Evolutionary conservation across 768 basidiomycete species (phyloP), one percentile per base, ranked within the genome.

Genomic region (Trametes cubensis): DNA sequence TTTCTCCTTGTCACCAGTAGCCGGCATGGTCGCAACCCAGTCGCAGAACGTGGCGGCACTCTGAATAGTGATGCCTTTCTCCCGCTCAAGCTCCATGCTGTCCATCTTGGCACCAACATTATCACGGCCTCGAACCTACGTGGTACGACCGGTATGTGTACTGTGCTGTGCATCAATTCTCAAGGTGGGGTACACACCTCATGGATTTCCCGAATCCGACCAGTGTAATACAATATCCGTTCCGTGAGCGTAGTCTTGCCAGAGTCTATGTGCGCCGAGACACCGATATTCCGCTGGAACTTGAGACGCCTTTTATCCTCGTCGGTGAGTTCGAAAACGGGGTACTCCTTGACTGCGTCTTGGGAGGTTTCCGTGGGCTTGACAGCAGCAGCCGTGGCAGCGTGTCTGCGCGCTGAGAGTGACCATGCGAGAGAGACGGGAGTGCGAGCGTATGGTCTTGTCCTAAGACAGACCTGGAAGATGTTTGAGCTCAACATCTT

Each of bases 81-180:
- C 97, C 49, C 96, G 83, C 74, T 99, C 97, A 4, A 99, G 80
- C 65, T 99, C 97, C 97, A 99, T 99, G 68, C 90, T 93, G 75
- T 99, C 97, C 97, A 99, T 99, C 80, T 99, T 99, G 8, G 97
- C 97, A 55, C 97, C 97, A 20, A 98, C 95, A 28, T 89, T 87
- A 74, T 99, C 97, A 56, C 91, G 84, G 46, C 97, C 97, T 62
- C 97, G 83, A 63, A 96, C 93, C 91, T 93, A 69, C 44, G 20
- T 20, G 34, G 20, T 55, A 23, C 15, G n/a, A 21, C n/a, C 45
- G 14, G 61, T 42, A 28, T 28, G 7, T 28, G 28, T 28, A 58
- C 10, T 30, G 39, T 28, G 62, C 10, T 30, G 39, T 28, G 62
- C 49, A 56, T 64, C 62, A 41, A 26, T 26, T 6, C 18, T 55